Percentiles rank a stretch among this genome's conserved stretches.
phyloP scores from a whole-genome alignment of 1,284 basidiomycete genomes.

The Puccinia novopanici region DNA sequence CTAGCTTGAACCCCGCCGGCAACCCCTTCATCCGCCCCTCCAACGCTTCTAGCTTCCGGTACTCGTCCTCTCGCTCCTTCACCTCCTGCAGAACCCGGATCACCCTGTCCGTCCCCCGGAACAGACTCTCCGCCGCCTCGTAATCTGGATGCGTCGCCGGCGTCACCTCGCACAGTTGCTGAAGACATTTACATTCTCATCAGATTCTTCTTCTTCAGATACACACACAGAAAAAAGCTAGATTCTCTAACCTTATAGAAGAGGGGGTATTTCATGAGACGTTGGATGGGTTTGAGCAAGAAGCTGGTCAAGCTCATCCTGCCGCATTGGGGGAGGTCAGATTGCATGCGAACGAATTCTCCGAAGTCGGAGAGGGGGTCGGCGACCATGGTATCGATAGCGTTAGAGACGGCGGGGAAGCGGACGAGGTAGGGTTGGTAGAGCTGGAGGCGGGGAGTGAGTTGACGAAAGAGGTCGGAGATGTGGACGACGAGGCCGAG shows the following conservation, averaged over 20 bases:
- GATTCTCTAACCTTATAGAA: conserved; percentile 75
- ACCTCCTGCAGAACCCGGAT: conserved; percentile 77
- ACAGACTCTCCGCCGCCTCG: conserved; percentile 68
- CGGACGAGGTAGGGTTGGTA: conserved; percentile 81
- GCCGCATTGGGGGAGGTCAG: conserved; percentile 66
- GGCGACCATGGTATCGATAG: conserved; percentile 60
- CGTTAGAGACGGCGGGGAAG: conserved; percentile 67
- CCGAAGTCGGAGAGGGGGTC: conserved; percentile 63
- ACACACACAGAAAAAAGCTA: conserved; percentile 67
- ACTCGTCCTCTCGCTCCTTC: conserved; percentile 79
- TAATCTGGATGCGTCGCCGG: conserved; percentile 71
- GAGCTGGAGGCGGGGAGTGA: conserved; percentile 57
- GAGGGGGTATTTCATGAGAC: conserved; percentile 72
- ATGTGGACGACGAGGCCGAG: not conserved
- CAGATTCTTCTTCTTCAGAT: too few relatives aligned
- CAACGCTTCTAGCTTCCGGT: conserved; percentile 70
- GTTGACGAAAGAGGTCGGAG: conserved; percentile 61
- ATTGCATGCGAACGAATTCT: conserved; percentile 77
- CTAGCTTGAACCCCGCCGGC: conserved; percentile 65
- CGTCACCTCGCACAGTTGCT: conserved; percentile 71
- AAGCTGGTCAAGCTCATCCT: conserved; percentile 70
- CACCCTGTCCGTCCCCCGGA: conserved; percentile 69
- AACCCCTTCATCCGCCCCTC: conserved; percentile 68
- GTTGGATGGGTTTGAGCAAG: conserved; percentile 73
- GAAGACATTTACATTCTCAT: too few relatives aligned